Evolutionary conservation across 2,329 filamentous ascomycete genomes (phyloP).

Genomic region (Hymenotorrendiella dingleyae): DNA sequence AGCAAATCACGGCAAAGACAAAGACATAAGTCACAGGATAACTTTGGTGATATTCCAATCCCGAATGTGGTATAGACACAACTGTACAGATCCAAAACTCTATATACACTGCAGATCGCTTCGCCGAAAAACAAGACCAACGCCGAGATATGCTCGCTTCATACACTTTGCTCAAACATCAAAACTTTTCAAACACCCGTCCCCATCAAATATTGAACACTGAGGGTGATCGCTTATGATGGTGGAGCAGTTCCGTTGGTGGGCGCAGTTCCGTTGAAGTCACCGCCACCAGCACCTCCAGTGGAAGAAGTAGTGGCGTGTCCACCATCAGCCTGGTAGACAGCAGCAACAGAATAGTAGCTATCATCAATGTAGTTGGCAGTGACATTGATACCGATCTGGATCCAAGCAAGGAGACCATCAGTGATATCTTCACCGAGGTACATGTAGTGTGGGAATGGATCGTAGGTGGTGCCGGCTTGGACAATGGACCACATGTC

Average conservation of each 20-base stretch:
- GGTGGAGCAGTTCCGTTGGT: neutral
- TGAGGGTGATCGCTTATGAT: too few relatives aligned
- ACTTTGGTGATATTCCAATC: too few relatives aligned
- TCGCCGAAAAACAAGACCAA: too few relatives aligned
- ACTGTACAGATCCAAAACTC: too few relatives aligned
- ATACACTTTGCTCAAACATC: too few relatives aligned
- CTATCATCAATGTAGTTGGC: conserved; percentile 15
- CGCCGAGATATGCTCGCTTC: too few relatives aligned
- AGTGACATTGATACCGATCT: conserved; percentile 37
- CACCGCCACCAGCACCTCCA: neutral
- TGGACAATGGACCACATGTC: conserved; percentile 34
- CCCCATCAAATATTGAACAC: too few relatives aligned
- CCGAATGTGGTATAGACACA: too few relatives aligned
- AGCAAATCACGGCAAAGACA: too few relatives aligned
- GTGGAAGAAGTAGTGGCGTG: neutral
- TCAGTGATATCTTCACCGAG: conserved; percentile 43
- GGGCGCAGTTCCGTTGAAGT: neutral
- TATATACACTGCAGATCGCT: too few relatives aligned
- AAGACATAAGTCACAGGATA: too few relatives aligned
- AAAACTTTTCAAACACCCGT: too few relatives aligned
- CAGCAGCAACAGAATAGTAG: neutral
- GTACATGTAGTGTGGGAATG: conserved; percentile 47
- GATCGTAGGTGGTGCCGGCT: conserved; percentile 43
- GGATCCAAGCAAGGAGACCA: conserved; percentile 46
- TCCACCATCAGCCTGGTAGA: neutral